Evolutionary conservation across 192 early-diverging fungal species (phyloP).

Genomic region (Coemansia sp.): DNA sequence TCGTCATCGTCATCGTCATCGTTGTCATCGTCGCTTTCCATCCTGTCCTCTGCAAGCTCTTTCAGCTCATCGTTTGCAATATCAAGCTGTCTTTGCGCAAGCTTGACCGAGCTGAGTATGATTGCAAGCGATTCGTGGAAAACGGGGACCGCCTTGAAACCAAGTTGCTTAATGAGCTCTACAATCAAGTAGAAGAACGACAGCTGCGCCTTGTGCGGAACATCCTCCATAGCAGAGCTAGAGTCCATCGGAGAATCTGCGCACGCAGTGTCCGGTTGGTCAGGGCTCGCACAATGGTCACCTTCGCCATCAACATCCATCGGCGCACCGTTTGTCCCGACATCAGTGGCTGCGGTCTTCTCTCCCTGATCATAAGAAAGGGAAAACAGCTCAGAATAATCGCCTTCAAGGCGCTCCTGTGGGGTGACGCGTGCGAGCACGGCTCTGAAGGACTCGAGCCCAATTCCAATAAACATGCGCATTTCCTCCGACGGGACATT

Average conservation of each 20-base stretch:
- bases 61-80: slow-evolving; percentile 41
- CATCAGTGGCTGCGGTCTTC: background rate
- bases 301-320: slow-evolving; percentile 29
- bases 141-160: slow-evolving; percentile 68
- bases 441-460: slow-evolving; percentile 74
- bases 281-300: background rate
- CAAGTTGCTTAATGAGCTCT: slow-evolving; percentile 85
- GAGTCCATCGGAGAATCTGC: background rate
- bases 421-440: slow-evolving; percentile 39
- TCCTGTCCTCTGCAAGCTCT: slow-evolving; percentile 20
- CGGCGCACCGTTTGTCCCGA: slow-evolving; percentile 14
- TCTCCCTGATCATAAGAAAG: slow-evolving; percentile 12
- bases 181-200: slow-evolving; percentile 80
- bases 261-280: background rate
- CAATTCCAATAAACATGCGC: slow-evolving; percentile 72
- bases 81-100: slow-evolving; percentile 62
- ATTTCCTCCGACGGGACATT: slow-evolving; percentile 67
- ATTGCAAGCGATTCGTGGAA: slow-evolving; percentile 73
- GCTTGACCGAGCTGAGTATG: slow-evolving; percentile 70
- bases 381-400: slow-evolving; percentile 37
- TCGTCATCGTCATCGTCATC: background rate
- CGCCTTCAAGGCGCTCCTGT: slow-evolving; percentile 34
- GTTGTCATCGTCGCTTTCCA: slow-evolving; percentile 1
- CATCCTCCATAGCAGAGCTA: slow-evolving; percentile 20
- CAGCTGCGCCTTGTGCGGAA: slow-evolving; percentile 60